Evolutionary conservation across 306 rosid genomes (phyloP).

Genomic region (Argentina anserina): DNA sequence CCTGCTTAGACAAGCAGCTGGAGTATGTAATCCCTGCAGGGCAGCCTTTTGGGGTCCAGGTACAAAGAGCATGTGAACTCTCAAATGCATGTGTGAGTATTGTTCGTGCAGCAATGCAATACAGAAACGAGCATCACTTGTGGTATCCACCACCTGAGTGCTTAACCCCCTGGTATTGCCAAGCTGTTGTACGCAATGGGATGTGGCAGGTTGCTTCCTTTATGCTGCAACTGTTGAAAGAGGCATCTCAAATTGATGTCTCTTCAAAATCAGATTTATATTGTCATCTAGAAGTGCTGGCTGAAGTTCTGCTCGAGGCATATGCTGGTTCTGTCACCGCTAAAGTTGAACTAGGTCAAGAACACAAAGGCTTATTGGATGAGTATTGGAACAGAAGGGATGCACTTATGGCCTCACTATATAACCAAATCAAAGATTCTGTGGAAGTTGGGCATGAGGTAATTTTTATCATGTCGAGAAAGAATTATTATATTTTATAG

Average conservation of each 20-base stretch:
- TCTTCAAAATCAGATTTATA: slow-evolving; percentile 61
- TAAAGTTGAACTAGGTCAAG: slow-evolving; percentile 71
- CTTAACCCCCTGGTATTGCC: slow-evolving; percentile 91
- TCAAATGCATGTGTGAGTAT: slow-evolving; percentile 79
- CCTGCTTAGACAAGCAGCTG: slow-evolving; percentile 75
- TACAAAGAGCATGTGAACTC: slow-evolving; percentile 86
- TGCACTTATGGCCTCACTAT: slow-evolving; percentile 64
- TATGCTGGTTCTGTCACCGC: slow-evolving; percentile 88
- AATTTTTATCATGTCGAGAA: background rate
- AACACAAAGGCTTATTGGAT: slow-evolving; percentile 67
- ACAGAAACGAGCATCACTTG: slow-evolving; percentile 66
- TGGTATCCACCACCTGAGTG: slow-evolving; percentile 99
- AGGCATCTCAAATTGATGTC: slow-evolving; percentile 55
- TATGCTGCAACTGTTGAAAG: slow-evolving; percentile 71
- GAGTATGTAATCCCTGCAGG: slow-evolving; percentile 67
- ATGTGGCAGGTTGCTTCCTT: slow-evolving; percentile 71
- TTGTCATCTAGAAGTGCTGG: slow-evolving; percentile 60
- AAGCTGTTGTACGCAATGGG: slow-evolving; percentile 72
- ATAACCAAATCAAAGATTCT: slow-evolving; percentile 55
- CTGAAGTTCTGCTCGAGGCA: slow-evolving; percentile 82
- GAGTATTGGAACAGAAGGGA: slow-evolving; percentile 92
- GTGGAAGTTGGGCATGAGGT: slow-evolving; percentile 61
- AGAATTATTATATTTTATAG: background rate
- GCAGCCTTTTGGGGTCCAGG: slow-evolving; percentile 58
- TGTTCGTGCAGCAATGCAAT: slow-evolving; percentile 56